Evolutionary conservation across 2,329 filamentous ascomycete genomes (phyloP).

Genomic region (Claviceps pazoutovae): DNA sequence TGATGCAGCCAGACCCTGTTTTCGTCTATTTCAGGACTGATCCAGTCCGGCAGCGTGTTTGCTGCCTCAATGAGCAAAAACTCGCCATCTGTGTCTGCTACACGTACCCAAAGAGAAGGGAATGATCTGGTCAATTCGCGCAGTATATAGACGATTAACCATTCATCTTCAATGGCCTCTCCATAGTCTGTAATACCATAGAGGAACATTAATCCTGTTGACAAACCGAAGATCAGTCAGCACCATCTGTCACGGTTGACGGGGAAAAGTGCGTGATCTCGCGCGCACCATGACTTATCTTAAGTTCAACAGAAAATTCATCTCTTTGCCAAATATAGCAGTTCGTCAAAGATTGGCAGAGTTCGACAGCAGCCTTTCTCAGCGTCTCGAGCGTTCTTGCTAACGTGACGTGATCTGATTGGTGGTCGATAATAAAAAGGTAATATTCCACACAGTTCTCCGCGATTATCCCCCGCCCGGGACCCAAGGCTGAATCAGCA

Average conservation of each 20-base stretch:
- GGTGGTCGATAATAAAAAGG: conserved; percentile 54
- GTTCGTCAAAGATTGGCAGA: conserved; percentile 52
- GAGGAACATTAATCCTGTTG: conserved; percentile 38
- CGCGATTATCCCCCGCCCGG: conserved; percentile 31
- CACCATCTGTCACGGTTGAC: not conserved
- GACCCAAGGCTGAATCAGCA: not conserved
- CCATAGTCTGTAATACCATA: conserved; percentile 74
- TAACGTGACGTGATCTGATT: conserved; percentile 38
- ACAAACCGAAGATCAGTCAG: not conserved
- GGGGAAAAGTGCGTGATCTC: not conserved
- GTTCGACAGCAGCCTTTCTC: conserved; percentile 50
- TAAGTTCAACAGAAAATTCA: conserved; percentile 55
- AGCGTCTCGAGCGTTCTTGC: conserved; percentile 55
- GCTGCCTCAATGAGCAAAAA: conserved; percentile 92
- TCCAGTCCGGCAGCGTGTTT: conserved; percentile 72
- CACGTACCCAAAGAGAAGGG: conserved; percentile 63
- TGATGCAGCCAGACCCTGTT: conserved; percentile 83
- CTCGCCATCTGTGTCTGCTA: conserved; percentile 83
- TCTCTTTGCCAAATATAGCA: conserved; percentile 96
- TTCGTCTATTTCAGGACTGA: conserved; percentile 79
- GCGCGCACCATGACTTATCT: conserved; percentile 39
- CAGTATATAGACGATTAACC: conserved; percentile 85
- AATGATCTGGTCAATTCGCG: conserved; percentile 65
- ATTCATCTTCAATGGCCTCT: conserved; percentile 93
- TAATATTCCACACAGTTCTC: conserved; percentile 83